Conservation (phyloP, 257 asterid genomes). For the Penstemon davidsonii region DNA sequence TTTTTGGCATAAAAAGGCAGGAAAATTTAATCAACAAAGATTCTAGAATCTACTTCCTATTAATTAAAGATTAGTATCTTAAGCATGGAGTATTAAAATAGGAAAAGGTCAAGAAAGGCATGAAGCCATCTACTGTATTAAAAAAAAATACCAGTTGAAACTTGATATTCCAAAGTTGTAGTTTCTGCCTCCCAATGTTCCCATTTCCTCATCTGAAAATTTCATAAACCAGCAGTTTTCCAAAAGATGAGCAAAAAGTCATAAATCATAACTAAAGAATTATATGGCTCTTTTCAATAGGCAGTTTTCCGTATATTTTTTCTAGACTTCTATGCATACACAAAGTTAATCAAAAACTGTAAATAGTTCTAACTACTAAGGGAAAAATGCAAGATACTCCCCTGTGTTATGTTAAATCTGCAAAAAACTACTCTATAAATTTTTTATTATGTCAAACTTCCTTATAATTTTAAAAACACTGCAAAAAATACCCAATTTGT, state of each 20-base stretch:
- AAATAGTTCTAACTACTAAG: no score
- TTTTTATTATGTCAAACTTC: no score
- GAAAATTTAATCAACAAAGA: neutral
- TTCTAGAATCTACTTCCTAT: constrained; percentile 1
- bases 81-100: no score
- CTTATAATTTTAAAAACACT: no score
- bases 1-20: neutral
- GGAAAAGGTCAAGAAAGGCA: neutral
- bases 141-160: constrained; percentile 51
- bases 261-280: neutral
- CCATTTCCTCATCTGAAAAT: constrained; percentile 73
- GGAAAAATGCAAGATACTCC: no score
- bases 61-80: no score
- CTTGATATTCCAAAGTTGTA: constrained; percentile 63
- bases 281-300: neutral
- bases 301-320: neutral
- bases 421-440: no score
- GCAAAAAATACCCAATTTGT: no score
- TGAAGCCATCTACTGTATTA: neutral
- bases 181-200: constrained; percentile 85
- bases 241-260: neutral
- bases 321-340: neutral
- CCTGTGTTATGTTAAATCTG: no score
- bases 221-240: neutral
- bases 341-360: no score